phyloP scores from a whole-genome alignment of 148 eudicot species.

The Selenicereus undatus region DNA sequence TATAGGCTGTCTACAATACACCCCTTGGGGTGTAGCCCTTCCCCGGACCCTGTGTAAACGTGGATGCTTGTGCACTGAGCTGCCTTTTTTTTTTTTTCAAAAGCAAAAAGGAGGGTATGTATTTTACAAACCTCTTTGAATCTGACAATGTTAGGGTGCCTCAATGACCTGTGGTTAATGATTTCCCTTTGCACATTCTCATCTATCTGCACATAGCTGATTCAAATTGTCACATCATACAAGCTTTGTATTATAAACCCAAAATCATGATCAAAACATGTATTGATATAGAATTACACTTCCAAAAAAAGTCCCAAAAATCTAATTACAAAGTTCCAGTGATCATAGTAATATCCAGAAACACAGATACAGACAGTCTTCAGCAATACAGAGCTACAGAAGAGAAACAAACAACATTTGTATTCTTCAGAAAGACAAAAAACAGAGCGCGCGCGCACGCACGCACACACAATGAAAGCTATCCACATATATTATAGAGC shows the following conservation, averaged over 20 bases:
- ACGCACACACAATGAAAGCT: not conserved
- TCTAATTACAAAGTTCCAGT: not conserved
- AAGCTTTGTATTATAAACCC: not conserved
- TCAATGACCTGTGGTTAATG: conserved; percentile 78
- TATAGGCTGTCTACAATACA: too few species aligned
- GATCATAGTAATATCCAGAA: too few species aligned
- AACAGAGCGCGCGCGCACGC: too few species aligned
- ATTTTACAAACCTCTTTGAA: conserved; percentile 65
- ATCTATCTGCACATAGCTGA: conserved; percentile 57
- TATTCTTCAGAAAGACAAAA: too few species aligned
- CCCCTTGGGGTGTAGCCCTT: too few species aligned
- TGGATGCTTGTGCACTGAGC: too few species aligned
- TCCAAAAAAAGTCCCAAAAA: not conserved
- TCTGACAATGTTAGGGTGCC: conserved; percentile 90
- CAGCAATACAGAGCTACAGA: too few species aligned
- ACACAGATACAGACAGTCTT: too few species aligned
- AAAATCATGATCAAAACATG: not conserved
- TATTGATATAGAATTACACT: not conserved
- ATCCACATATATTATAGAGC: not conserved
- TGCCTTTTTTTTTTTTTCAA: too few species aligned
- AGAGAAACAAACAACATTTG: too few species aligned
- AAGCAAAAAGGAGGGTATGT: not conserved
- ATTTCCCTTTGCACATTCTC: conserved; percentile 92
- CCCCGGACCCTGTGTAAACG: too few species aligned
- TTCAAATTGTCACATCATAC: not conserved